Evolutionary conservation across 2,329 filamentous ascomycete species (phyloP).

Genomic region (Metarhizium anisopliae): DNA sequence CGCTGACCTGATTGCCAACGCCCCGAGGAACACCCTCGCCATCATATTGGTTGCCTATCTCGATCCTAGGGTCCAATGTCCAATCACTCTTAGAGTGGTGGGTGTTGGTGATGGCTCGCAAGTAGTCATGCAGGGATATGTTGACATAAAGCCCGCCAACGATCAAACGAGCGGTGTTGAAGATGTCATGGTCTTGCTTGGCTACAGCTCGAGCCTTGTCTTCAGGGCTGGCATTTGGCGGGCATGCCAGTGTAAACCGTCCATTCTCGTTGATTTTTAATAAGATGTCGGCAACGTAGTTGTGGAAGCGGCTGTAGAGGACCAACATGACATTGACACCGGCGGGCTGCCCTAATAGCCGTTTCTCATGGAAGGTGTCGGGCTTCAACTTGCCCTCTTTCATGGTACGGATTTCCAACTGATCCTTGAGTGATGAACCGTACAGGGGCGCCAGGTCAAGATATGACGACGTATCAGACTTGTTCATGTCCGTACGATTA

Average conservation of each 20-base stretch:
- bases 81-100: conserved; percentile 50
- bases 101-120: conserved; percentile 51
- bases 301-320: conserved; percentile 63
- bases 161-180: conserved; percentile 46
- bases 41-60: conserved; percentile 39
- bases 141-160: conserved; percentile 47
- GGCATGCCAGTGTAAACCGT: conserved; percentile 42
- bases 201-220: conserved; percentile 24
- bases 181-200: conserved; percentile 42
- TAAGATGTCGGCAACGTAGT: conserved; percentile 55
- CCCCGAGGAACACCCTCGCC: conserved; percentile 41
- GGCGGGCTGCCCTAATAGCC: conserved; percentile 56
- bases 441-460: conserved; percentile 67
- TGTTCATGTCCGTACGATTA: conserved; percentile 51
- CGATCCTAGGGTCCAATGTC: conserved; percentile 55
- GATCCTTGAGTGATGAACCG: conserved; percentile 55
- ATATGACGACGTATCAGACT: conserved; percentile 63
- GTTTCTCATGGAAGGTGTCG: conserved; percentile 59
- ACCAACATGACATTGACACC: conserved; percentile 60
- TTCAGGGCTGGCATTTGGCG: conserved; percentile 14
- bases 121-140: conserved; percentile 50
- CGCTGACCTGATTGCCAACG: conserved; percentile 57
- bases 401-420: conserved; percentile 53
- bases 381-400: conserved; percentile 61
- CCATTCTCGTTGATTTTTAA: conserved; percentile 58